Percentiles rank a stretch among this genome's conserved stretches.
Conservation (phyloP, 2,329 filamentous ascomycete species). For the Fusarium zealandicum region DNA sequence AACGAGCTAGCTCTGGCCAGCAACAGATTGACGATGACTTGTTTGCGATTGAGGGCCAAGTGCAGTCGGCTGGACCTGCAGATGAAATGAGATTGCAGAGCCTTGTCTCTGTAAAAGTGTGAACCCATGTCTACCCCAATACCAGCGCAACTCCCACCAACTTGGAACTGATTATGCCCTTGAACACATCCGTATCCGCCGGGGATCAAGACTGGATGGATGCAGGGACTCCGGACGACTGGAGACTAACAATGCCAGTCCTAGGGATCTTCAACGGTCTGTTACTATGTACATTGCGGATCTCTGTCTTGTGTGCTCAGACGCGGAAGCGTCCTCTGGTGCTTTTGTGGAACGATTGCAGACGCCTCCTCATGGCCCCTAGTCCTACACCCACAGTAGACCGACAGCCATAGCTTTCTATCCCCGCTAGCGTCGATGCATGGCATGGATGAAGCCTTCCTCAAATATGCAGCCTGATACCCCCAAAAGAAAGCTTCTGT, state of each 20-base stretch:
- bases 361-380: constrained; percentile 10
- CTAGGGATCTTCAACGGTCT: constrained; percentile 21
- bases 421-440: constrained; percentile 9
- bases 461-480: constrained; percentile 24
- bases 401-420: background rate
- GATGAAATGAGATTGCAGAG: background rate
- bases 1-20: background rate
- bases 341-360: background rate
- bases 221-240: background rate
- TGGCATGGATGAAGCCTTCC: background rate
- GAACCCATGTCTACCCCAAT: background rate
- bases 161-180: background rate
- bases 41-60: background rate
- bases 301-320: background rate
- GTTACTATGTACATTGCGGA: constrained; percentile 15
- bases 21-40: background rate
- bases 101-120: background rate
- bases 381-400: too few relatives aligned
- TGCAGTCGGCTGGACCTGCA: too few relatives aligned
- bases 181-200: background rate
- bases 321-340: constrained; percentile 1
- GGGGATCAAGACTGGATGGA: background rate
- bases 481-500: background rate
- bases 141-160: background rate
- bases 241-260: background rate